Conservation (phyloP, 345 rosid species). For the Arabidopsis arenosa region DNA sequence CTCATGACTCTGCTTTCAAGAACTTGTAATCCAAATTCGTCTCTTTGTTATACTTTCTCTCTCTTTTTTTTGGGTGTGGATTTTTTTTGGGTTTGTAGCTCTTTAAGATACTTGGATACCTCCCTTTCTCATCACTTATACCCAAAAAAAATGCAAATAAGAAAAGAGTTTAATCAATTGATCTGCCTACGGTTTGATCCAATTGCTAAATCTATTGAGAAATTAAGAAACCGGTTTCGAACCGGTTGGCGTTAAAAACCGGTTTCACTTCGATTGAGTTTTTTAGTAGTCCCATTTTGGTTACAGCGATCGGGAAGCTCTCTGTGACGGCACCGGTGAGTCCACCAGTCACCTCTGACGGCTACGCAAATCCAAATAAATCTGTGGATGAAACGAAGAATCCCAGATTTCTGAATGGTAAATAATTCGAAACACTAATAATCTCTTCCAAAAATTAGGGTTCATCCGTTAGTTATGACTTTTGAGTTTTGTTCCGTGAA, state of each 20-base stretch:
- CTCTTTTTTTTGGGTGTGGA: neutral
- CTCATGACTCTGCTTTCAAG: slow-evolving; percentile 81
- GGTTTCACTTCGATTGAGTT: neutral
- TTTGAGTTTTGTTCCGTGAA: neutral
- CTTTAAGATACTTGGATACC: slow-evolving; percentile 27
- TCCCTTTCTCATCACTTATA: neutral
- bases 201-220: neutral
- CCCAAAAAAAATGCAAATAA: slow-evolving; percentile 28
- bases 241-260: slow-evolving; percentile 26
- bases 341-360: slow-evolving; percentile 5
- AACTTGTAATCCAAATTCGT: slow-evolving; percentile 55
- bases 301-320: slow-evolving; percentile 20
- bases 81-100: slow-evolving; percentile 30
- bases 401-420: slow-evolving; percentile 35
- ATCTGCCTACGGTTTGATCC: neutral
- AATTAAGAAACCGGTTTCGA: neutral
- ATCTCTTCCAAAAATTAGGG: slow-evolving; percentile 33
- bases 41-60: slow-evolving; percentile 1
- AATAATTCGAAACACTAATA: slow-evolving; percentile 4
- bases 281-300: neutral
- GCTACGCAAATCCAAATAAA: neutral
- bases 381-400: slow-evolving; percentile 28
- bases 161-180: slow-evolving; percentile 2
- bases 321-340: slow-evolving; percentile 19
- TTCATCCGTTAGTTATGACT: slow-evolving; percentile 13